A percentile compares a stretch with the other conserved stretches of the same genome.
phyloP scores from a whole-genome alignment of 441 rosid genomes.

The Syzygium syzygioides region DNA sequence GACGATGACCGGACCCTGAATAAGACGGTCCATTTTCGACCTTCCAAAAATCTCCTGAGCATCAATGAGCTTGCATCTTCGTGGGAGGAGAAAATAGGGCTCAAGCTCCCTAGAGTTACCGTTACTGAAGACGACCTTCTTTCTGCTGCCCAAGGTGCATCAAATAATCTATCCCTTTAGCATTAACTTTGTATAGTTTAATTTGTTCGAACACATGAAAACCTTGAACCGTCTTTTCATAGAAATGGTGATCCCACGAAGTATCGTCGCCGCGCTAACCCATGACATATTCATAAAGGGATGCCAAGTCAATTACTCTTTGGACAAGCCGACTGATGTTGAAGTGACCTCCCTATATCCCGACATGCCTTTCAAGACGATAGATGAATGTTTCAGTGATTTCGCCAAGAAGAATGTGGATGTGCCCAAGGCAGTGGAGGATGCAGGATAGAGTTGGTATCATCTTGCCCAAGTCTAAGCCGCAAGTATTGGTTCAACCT shows the following conservation, averaged over 20 bases:
- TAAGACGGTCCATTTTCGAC: constrained; percentile 7
- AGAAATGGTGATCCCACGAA: constrained; percentile 1
- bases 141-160: not conserved
- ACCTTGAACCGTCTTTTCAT: not conserved
- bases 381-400: not conserved
- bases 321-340: not conserved
- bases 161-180: not conserved
- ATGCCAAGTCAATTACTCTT: not conserved
- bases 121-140: constrained; percentile 1
- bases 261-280: constrained; percentile 2
- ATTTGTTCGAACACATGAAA: not conserved
- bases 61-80: constrained; percentile 3
- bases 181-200: not conserved
- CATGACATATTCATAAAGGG: constrained; percentile 7
- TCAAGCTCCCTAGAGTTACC: constrained; percentile 4
- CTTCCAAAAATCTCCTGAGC: constrained; percentile 1
- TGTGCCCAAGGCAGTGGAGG: not conserved
- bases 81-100: constrained; percentile 3
- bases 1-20: not conserved
- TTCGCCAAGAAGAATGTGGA: not conserved
- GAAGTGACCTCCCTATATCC: constrained; percentile 4
- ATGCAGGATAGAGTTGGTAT: not conserved
- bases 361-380: not conserved
- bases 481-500: not conserved
- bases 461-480: not conserved